Percentiles rank a stretch among this genome's conserved stretches.
These are phyloP conservation scores for Thalassiosira profunda DNA, from an alignment of 108 stramenopile species.

Conservation along the genomic window DNA sequence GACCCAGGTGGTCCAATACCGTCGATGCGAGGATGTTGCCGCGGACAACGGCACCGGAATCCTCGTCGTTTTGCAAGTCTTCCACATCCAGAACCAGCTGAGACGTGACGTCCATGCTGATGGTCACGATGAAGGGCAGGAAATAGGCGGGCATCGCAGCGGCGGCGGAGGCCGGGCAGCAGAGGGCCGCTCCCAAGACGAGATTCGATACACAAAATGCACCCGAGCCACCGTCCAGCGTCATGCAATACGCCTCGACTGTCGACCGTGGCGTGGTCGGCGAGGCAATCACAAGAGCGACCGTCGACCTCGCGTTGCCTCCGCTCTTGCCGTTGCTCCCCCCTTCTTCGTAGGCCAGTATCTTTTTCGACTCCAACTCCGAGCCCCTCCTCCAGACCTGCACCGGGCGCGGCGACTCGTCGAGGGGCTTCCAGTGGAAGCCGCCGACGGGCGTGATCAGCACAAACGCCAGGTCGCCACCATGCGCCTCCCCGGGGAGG, in stretches of 20 bases:
- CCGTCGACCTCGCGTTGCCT: constrained; percentile 70
- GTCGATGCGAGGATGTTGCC: constrained; percentile 56
- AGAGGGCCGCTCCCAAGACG: constrained; percentile 81
- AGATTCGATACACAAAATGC: constrained; percentile 68
- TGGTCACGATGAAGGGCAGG: constrained; percentile 64
- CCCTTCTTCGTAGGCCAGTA: constrained; percentile 90
- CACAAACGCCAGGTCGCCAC: constrained; percentile 79
- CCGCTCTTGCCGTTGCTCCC: constrained; percentile 81
- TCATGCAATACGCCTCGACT: constrained; percentile 86
- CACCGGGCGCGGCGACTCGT: constrained; percentile 81
- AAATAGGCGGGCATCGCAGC: constrained; percentile 51
- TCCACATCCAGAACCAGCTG: constrained; percentile 48
- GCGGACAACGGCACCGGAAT: constrained; percentile 39
- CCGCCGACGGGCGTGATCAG: constrained; percentile 91
- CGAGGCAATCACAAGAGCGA: constrained; percentile 76
- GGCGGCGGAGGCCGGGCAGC: constrained; percentile 38
- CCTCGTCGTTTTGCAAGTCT: constrained; percentile 25
- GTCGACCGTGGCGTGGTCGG: constrained; percentile 50
- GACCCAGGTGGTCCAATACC: constrained; percentile 55
- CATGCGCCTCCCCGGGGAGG: constrained; percentile 84
- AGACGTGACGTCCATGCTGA: constrained; percentile 33
- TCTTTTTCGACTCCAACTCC: constrained; percentile 87
- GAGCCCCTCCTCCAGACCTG: constrained; percentile 88
- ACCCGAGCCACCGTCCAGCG: constrained; percentile 69
- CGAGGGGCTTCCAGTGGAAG: constrained; percentile 91